Evolutionary conservation across 2,329 filamentous ascomycete genomes (phyloP).

Genomic region (Verticillium longisporum): DNA sequence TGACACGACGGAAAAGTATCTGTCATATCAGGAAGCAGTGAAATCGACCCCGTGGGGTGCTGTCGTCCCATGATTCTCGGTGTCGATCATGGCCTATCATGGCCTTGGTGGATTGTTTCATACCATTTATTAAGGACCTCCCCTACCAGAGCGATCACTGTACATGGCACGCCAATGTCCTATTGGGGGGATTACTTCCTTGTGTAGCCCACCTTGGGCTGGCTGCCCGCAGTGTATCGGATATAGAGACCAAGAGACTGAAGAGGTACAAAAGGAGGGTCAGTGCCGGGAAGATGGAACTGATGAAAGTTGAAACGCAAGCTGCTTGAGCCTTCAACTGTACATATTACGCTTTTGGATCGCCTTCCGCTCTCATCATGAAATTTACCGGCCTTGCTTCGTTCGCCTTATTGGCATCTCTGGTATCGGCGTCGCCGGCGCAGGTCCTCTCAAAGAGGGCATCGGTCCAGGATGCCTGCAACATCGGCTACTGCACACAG

Average conservation of each 20-base stretch:
- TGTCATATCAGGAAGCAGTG: neutral
- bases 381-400: slow-evolving; percentile 1
- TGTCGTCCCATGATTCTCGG: neutral
- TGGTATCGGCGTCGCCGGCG: slow-evolving; percentile 4
- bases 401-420: slow-evolving; percentile 4
- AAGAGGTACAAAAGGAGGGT: neutral
- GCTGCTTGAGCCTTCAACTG: neutral
- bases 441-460: slow-evolving; percentile 6
- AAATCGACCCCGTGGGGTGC: neutral
- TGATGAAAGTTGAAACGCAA: neutral
- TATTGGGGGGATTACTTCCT: neutral
- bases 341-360: neutral
- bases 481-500: slow-evolving; percentile 10
- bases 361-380: neutral
- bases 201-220: neutral
- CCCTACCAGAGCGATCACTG: neutral
- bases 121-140: neutral
- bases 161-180: neutral
- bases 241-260: neutral
- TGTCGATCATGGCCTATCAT: neutral
- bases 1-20: neutral
- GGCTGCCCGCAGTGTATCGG: neutral
- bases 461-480: slow-evolving; percentile 8
- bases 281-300: neutral
- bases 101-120: neutral